A percentile compares a stretch with the other conserved stretches of the same genome.
Conservation (phyloP, 1,284 basidiomycete species). For the Wallemia hederae region DNA sequence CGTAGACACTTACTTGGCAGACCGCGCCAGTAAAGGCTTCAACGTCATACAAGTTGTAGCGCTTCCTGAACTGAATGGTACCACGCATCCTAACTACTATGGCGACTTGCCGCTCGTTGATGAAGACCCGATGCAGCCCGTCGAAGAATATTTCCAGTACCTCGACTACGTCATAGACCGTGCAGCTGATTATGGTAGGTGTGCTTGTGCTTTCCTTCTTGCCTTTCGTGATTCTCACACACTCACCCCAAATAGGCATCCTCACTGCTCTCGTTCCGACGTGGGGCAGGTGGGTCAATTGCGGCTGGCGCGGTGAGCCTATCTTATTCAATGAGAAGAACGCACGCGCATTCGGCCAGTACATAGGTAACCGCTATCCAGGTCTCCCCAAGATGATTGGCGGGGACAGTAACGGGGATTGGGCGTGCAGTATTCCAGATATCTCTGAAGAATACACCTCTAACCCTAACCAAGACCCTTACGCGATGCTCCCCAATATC, state of each 20-base stretch:
- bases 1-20: conserved; percentile 6
- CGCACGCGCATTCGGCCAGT: conserved; percentile 5
- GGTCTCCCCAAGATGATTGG: conserved; percentile 7
- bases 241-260: conserved; percentile 4
- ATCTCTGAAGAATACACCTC: neutral
- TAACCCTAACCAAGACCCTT: neutral
- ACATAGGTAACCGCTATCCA: conserved; percentile 8
- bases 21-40: conserved; percentile 7
- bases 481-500: neutral
- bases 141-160: conserved; percentile 5
- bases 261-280: conserved; percentile 6
- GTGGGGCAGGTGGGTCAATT: conserved; percentile 9
- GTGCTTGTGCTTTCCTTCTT: neutral
- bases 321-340: conserved; percentile 6
- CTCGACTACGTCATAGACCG: conserved; percentile 5
- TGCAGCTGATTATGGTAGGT: conserved; percentile 3
- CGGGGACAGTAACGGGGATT: conserved; percentile 7
- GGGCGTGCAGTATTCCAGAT: conserved; percentile 3
- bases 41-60: conserved; percentile 6
- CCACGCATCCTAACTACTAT: conserved; percentile 6
- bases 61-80: conserved; percentile 7
- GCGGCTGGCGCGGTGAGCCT: conserved; percentile 6
- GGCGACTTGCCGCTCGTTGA: conserved; percentile 8
- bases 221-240: neutral
- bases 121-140: conserved; percentile 4